Evolutionary conservation across 106 monocot species (phyloP).

Genomic region (Agapanthus africanus): DNA sequence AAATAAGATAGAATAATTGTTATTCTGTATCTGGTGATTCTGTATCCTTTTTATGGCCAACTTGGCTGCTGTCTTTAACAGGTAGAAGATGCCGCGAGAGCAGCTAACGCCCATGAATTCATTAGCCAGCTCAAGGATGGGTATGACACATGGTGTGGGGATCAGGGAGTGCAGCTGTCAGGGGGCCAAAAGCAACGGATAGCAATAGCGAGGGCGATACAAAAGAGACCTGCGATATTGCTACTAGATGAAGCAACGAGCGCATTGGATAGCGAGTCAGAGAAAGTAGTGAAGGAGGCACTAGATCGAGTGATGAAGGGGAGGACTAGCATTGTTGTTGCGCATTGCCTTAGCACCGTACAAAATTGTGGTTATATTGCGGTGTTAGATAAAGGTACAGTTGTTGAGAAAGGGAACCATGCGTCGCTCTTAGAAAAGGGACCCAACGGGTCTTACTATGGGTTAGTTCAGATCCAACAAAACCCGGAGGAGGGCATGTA

Average conservation of each 20-base stretch:
- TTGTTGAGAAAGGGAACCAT: conserved; percentile 59
- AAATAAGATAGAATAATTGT: too few species aligned
- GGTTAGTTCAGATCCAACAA: conserved; percentile 40
- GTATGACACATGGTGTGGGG: conserved; percentile 25
- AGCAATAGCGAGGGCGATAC: conserved; percentile 30
- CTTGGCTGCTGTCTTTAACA: too few species aligned
- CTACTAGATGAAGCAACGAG: conserved; percentile 64
- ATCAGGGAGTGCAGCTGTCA: conserved; percentile 15
- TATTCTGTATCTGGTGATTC: too few species aligned
- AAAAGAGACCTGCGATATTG: conserved; percentile 42
- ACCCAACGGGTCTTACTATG: conserved; percentile 25
- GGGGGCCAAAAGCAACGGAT: conserved; percentile 30
- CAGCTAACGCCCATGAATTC: conserved; percentile 29
- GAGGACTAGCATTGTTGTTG: conserved; percentile 57
- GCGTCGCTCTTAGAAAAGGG: conserved; percentile 36
- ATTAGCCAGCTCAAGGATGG: conserved; percentile 19
- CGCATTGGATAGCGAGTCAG: conserved; percentile 53
- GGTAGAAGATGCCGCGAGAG: conserved; percentile 21
- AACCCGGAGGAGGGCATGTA: neutral
- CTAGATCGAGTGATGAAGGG: conserved; percentile 56
- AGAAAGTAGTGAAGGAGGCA: conserved; percentile 58
- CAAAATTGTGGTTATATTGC: conserved; percentile 42
- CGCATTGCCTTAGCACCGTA: conserved; percentile 46
- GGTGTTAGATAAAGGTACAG: conserved; percentile 42
- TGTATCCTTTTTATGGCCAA: too few species aligned